Evolutionary conservation across 2,329 filamentous ascomycete species (phyloP).

Genomic region (Aureobasidium sp.): DNA sequence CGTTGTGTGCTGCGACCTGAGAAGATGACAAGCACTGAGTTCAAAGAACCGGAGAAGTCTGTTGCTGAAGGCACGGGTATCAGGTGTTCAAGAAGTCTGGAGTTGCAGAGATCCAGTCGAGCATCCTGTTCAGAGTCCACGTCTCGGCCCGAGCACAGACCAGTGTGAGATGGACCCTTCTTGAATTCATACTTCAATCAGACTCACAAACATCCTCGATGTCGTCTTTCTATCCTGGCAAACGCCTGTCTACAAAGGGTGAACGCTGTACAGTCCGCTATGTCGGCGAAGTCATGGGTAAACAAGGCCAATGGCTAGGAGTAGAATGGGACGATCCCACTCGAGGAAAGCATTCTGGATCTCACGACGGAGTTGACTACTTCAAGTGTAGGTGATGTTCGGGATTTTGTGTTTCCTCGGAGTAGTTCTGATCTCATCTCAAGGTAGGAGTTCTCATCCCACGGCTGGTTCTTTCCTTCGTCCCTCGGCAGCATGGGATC

Average conservation of each 20-base stretch:
- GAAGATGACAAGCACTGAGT: neutral
- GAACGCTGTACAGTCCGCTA: slow-evolving; percentile 79
- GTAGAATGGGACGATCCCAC: slow-evolving; percentile 91
- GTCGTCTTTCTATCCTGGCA: slow-evolving; percentile 44
- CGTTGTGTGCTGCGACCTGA: neutral
- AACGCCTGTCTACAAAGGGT: slow-evolving; percentile 71
- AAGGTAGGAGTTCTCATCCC: slow-evolving; percentile 53
- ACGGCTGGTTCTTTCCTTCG: slow-evolving; percentile 83
- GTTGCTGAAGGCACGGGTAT: neutral
- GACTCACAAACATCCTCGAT: neutral
- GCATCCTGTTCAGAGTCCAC: neutral
- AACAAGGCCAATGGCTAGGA: slow-evolving; percentile 74
- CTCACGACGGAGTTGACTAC: slow-evolving; percentile 68
- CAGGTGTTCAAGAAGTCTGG: neutral
- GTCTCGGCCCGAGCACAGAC: neutral
- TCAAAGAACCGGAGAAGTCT: too few relatives aligned
- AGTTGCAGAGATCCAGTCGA: neutral
- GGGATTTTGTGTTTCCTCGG: neutral
- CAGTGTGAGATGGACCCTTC: neutral
- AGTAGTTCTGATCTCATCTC: slow-evolving; percentile 8
- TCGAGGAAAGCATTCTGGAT: slow-evolving; percentile 84
- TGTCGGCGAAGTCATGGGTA: slow-evolving; percentile 65
- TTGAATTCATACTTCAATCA: neutral
- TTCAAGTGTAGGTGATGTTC: slow-evolving; percentile 59
- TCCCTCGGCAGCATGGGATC: slow-evolving; percentile 61